These are phyloP conservation scores for Pyrus betulifolia DNA, from an alignment of 306 rosid genomes.

Conservation along the genomic window DNA sequence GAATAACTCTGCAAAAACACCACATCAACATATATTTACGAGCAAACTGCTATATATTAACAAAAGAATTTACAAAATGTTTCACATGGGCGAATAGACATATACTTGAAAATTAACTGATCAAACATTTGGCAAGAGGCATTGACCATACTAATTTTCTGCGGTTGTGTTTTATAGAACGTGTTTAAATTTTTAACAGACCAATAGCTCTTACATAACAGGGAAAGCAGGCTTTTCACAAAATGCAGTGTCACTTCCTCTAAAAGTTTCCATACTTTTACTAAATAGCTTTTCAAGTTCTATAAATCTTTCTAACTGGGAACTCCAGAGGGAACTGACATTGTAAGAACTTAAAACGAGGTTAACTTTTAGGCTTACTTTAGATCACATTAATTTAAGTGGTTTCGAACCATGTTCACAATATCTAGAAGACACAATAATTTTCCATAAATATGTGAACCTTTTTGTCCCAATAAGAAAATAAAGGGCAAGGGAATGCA, in stretches of 20 bases:
- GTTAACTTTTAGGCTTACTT: constrained; percentile 24
- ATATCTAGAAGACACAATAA: not conserved
- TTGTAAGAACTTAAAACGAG: constrained; percentile 36
- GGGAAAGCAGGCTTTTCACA: not conserved
- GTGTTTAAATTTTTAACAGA: not conserved
- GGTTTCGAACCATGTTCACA: not conserved
- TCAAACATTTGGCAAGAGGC: not conserved
- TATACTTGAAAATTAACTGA: not conserved
- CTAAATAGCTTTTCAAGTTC: not conserved
- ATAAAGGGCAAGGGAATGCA: constrained; percentile 1
- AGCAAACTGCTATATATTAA: not conserved
- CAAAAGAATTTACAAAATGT: not conserved
- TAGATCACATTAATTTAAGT: not conserved
- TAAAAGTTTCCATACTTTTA: constrained; percentile 24
- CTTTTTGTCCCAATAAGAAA: not conserved
- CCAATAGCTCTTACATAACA: not conserved
- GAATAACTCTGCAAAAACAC: constrained; percentile 69
- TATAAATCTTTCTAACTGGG: constrained; percentile 6
- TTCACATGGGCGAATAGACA: not conserved
- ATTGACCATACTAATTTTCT: not conserved
- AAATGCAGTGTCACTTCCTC: not conserved
- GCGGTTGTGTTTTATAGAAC: not conserved
- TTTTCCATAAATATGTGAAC: not conserved
- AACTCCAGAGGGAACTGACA: constrained; percentile 4
- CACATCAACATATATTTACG: not conserved